Evolutionary conservation across 75 land plant species (phyloP), one percentile per base, ranked within the genome.

Genomic region (Picea sitchensis): DNA sequence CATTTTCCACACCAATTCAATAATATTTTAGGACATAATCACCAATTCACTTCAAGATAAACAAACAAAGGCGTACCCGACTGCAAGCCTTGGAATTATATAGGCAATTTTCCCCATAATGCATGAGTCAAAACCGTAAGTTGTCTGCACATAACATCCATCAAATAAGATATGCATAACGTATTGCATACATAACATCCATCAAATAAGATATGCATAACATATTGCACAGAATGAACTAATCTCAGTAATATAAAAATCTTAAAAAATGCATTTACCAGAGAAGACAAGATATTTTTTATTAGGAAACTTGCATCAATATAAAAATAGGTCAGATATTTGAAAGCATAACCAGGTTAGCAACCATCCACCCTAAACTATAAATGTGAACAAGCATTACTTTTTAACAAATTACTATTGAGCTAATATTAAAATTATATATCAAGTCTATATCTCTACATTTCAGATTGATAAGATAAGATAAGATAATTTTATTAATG

Each of bases 111-210:
- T 76, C 14, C 82, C 94, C 91, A 92, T 83, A 57, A 90, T 86
- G 85, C 97, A 94, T 5, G 94, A 94, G 51, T 84, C 51, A 17
- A 84, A 82, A 17, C 94, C 94, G 78, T 83, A 94, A 32, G 84
- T 78, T 26, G 72, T 77, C 97, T 94, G 87, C 78, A 85, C 21
- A 73, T 63, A 20, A 3, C 23, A 73, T 54, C 26, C 58, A 44
- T 54, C n/a, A 73, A 13, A 69, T 51, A 67, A 31, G 8, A 21
- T 23, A 64, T 63, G n/a, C 23, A 58, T 57, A 36, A 26, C n/a
- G 17, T 18, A 57, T 59, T 61, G 41, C 59, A 59, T 26, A 85
- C 21, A 73, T 63, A 20, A 3, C 23, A 73, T 54, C 26, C 58
- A 44, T 54, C n/a, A 73, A 13, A 69, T 51, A 67, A 31, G 8